phyloP scores from a whole-genome alignment of 2,329 filamentous ascomycete genomes.

The Hymenoscyphus fraxineus region DNA sequence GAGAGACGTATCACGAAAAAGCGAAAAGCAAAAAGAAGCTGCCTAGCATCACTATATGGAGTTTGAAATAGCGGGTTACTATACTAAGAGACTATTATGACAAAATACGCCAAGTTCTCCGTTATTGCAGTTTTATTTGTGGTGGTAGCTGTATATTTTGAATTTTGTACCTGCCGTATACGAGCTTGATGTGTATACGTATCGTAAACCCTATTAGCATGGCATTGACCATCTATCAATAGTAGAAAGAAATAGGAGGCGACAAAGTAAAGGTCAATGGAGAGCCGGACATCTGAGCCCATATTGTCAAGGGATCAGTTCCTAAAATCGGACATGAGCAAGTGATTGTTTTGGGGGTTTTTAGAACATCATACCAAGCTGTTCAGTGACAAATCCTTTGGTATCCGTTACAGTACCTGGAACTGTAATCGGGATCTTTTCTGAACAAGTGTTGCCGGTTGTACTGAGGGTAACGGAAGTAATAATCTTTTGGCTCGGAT shows the following conservation, averaged over 20 bases:
- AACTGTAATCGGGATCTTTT: constrained; percentile 29
- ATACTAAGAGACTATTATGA: no score
- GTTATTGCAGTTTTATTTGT: no score
- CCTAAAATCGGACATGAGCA: constrained; percentile 34
- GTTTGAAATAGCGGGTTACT: no score
- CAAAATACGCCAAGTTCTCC: no score
- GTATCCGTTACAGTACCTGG: constrained; percentile 37
- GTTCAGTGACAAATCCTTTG: constrained; percentile 32
- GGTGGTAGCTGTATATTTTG: no score
- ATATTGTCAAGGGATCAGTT: constrained; percentile 48
- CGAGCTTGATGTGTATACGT: no score
- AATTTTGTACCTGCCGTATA: not conserved
- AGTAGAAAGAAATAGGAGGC: constrained; percentile 19
- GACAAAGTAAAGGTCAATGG: constrained; percentile 43
- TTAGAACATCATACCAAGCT: constrained; percentile 37
- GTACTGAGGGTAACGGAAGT: constrained; percentile 41
- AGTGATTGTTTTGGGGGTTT: not conserved
- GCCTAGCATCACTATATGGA: no score
- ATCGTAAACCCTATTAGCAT: not conserved
- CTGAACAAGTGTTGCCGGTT: constrained; percentile 29
- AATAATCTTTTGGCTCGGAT: constrained; percentile 21
- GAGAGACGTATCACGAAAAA: no score
- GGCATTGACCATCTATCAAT: not conserved
- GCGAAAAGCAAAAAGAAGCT: no score
- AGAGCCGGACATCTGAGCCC: constrained; percentile 43